Evolutionary conservation across 1,284 basidiomycete species (phyloP).

Genomic region (Pseudozyma flocculosa): DNA sequence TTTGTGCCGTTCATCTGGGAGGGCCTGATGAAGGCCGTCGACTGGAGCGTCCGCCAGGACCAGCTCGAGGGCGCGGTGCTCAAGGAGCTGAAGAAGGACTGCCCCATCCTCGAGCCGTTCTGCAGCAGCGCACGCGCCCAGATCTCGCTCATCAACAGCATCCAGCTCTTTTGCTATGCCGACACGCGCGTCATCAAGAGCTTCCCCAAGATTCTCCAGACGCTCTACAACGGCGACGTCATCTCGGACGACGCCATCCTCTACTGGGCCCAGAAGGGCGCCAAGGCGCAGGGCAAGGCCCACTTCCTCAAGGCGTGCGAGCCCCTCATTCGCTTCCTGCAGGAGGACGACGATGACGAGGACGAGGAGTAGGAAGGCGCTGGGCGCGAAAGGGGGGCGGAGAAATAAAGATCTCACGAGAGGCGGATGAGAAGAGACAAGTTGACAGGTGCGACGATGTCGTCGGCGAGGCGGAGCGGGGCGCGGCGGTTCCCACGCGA

Average conservation of each 20-base stretch:
- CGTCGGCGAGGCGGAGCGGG: no score
- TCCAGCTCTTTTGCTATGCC: constrained; percentile 83
- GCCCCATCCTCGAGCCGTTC: constrained; percentile 83
- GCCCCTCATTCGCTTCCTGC: constrained; percentile 83
- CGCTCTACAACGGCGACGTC: constrained; percentile 87
- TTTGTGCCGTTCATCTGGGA: constrained; percentile 86
- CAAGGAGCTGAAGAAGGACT: constrained; percentile 80
- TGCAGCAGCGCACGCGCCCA: constrained; percentile 81
- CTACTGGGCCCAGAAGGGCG: constrained; percentile 95
- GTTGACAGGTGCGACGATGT: no score
- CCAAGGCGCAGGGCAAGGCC: constrained; percentile 88
- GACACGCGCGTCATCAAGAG: constrained; percentile 89
- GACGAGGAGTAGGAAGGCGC: constrained; percentile 60
- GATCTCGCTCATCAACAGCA: constrained; percentile 65
- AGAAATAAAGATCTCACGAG: no score
- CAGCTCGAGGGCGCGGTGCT: constrained; percentile 82
- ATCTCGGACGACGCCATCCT: constrained; percentile 92
- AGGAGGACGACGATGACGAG: constrained; percentile 72
- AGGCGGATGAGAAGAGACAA: no score
- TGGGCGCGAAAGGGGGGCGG: no score
- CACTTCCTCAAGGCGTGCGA: constrained; percentile 89
- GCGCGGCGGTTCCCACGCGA: no score
- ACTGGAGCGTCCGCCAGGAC: constrained; percentile 83
- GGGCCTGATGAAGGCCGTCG: constrained; percentile 79
- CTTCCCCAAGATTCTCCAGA: constrained; percentile 88